Conservation (phyloP, 2,329 filamentous ascomycete genomes). For the Alternaria triticimaculans region DNA sequence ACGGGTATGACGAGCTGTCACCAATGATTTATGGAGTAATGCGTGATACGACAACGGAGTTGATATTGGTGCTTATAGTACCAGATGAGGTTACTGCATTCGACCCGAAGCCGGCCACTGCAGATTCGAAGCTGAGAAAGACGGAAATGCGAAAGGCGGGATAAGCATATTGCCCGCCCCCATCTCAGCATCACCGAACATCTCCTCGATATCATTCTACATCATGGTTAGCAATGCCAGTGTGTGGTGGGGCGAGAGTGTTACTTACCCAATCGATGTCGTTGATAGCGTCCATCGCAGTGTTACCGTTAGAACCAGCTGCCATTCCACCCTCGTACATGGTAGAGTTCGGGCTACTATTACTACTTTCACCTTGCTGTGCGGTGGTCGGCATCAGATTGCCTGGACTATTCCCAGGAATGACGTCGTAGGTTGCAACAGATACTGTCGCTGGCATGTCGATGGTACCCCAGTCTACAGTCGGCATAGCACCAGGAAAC, state of each 20-base stretch:
- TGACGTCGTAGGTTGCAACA: background rate
- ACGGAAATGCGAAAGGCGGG: conserved; percentile 45
- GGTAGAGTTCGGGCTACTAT: conserved; percentile 2
- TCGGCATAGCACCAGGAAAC: conserved; percentile 34
- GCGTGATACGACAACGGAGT: background rate
- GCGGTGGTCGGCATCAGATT: background rate
- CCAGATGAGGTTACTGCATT: background rate
- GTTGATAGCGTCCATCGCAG: conserved; percentile 43
- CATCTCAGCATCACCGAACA: conserved; percentile 49
- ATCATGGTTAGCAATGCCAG: conserved; percentile 1
- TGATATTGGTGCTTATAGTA: background rate
- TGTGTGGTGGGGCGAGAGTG: background rate
- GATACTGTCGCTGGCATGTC: conserved; percentile 17
- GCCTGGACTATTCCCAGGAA: background rate
- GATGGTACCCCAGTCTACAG: conserved; percentile 34
- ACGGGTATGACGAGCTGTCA: background rate
- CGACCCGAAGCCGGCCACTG: conserved; percentile 20
- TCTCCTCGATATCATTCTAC: conserved; percentile 56
- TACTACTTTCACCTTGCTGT: conserved; percentile 2
- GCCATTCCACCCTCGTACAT: background rate
- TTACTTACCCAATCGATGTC: conserved; percentile 71
- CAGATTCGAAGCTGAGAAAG: conserved; percentile 33
- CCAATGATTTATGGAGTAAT: background rate
- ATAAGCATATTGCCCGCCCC: conserved; percentile 39
- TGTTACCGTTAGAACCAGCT: conserved; percentile 15